phyloP scores from a whole-genome alignment of 2,329 filamentous ascomycete genomes.

The Metarhizium album region DNA sequence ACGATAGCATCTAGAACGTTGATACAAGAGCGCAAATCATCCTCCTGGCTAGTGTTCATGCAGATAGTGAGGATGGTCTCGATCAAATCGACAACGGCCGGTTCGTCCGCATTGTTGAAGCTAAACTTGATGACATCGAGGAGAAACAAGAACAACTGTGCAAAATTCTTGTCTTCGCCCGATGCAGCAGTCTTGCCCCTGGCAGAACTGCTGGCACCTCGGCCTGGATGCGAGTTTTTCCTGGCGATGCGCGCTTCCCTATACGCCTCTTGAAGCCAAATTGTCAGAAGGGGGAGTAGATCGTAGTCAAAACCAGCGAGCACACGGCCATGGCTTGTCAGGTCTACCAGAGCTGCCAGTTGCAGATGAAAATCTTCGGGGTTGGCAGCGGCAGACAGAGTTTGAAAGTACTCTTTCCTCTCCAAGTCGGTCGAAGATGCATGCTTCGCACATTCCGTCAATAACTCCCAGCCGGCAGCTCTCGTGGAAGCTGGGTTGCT shows the following conservation, averaged over 20 bases:
- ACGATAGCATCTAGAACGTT: conserved; percentile 59
- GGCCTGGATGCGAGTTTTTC: conserved; percentile 29
- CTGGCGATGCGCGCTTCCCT: conserved; percentile 40
- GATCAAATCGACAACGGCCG: conserved; percentile 50
- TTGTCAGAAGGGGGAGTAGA: conserved; percentile 49
- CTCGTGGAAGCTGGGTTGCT: conserved; percentile 43
- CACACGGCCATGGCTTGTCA: conserved; percentile 51
- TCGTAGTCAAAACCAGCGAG: conserved; percentile 59
- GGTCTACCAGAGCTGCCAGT: conserved; percentile 49
- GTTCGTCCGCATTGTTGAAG: conserved; percentile 55
- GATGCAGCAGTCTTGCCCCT: conserved; percentile 27
- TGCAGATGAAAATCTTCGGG: conserved; percentile 57
- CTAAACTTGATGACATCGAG: conserved; percentile 66
- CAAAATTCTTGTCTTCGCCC: conserved; percentile 51
- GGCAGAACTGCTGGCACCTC: conserved; percentile 24
- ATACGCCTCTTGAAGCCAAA: conserved; percentile 49
- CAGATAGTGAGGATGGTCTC: conserved; percentile 55
- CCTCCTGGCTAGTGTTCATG: conserved; percentile 51
- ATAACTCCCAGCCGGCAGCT: conserved; percentile 52
- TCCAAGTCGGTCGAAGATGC: conserved; percentile 54
- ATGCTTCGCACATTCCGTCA: conserved; percentile 56
- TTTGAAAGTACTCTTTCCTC: conserved; percentile 54
- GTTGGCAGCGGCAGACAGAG: conserved; percentile 43
- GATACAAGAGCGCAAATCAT: conserved; percentile 58
- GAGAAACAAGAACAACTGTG: conserved; percentile 53